These are phyloP conservation scores for Rubroboletus satanas DNA, from an alignment of 768 basidiomycete genomes.

Conservation along the genomic window DNA sequence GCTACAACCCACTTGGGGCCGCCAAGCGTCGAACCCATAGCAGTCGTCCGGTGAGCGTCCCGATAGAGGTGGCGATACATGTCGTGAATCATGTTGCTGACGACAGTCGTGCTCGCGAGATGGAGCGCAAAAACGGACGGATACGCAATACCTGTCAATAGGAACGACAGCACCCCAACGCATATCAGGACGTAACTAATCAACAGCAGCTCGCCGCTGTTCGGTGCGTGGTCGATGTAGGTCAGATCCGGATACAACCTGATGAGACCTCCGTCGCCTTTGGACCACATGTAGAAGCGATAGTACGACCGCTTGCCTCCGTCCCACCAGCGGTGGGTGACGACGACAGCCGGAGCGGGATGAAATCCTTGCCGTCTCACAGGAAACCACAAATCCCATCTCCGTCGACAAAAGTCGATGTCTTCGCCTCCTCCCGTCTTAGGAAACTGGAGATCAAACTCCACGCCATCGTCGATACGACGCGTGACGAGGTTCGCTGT, in stretches of 20 bases:
- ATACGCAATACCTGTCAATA: conserved; percentile 11
- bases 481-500: conserved; percentile 56
- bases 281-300: conserved; percentile 57
- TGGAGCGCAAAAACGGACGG: conserved; percentile 18
- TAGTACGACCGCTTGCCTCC: conserved; percentile 43
- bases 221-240: conserved; percentile 46
- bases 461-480: conserved; percentile 42
- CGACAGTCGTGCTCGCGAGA: conserved; percentile 28
- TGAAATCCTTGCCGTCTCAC: conserved; percentile 40
- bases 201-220: conserved; percentile 45
- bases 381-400: conserved; percentile 37
- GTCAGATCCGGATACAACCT: conserved; percentile 44
- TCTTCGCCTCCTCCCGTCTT: conserved; percentile 66
- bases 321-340: conserved; percentile 59
- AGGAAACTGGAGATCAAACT: conserved; percentile 47
- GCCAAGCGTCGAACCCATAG: conserved; percentile 34
- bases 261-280: conserved; percentile 52
- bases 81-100: conserved; percentile 47
- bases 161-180: conserved; percentile 13
- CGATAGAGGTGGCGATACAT: conserved; percentile 44
- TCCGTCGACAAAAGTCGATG: conserved; percentile 54
- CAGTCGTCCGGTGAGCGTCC: conserved; percentile 34
- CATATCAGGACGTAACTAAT: conserved; percentile 16
- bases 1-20: conserved; percentile 41
- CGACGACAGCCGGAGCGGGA: conserved; percentile 46